Percentiles rank a stretch among this genome's conserved stretches.
Evolutionary conservation across 225 moss, liverwort and hornwort species (phyloP).

Genomic region (Climacium dendroides): DNA sequence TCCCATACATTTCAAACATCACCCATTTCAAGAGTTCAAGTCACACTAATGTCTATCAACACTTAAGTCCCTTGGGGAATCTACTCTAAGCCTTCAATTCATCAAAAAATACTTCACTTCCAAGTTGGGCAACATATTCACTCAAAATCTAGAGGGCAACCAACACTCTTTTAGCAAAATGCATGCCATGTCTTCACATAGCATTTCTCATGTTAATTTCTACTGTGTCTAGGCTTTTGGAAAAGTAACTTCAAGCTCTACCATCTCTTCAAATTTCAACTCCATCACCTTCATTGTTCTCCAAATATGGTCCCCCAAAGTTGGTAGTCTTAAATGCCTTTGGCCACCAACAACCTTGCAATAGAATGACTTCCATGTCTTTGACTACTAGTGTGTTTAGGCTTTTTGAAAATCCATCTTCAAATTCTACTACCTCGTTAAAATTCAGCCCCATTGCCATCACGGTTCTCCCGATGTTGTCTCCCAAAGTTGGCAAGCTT

Average conservation of each 20-base stretch:
- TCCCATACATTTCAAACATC: background rate
- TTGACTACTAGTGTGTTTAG: no score
- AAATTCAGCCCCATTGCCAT: background rate
- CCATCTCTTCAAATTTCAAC: no score
- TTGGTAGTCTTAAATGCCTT: no score
- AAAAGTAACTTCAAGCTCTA: no score
- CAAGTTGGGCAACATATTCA: background rate
- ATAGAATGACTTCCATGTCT: no score
- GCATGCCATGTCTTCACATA: background rate
- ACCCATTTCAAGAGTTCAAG: background rate
- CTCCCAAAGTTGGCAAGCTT: no score
- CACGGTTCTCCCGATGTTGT: fast-evolving
- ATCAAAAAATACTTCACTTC: no score
- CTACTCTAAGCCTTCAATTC: background rate
- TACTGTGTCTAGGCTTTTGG: fast-evolving
- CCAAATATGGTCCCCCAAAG: no score
- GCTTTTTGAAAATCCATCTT: background rate
- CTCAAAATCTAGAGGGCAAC: fast-evolving
- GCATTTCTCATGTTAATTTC: no score
- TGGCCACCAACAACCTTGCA: no score
- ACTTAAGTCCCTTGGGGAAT: background rate
- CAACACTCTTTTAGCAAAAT: background rate
- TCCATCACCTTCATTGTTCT: no score
- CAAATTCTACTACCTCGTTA: fast-evolving
- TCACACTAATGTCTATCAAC: background rate